Conservation (phyloP, 2,329 filamentous ascomycete species). For the Beauveria brongniartii region DNA sequence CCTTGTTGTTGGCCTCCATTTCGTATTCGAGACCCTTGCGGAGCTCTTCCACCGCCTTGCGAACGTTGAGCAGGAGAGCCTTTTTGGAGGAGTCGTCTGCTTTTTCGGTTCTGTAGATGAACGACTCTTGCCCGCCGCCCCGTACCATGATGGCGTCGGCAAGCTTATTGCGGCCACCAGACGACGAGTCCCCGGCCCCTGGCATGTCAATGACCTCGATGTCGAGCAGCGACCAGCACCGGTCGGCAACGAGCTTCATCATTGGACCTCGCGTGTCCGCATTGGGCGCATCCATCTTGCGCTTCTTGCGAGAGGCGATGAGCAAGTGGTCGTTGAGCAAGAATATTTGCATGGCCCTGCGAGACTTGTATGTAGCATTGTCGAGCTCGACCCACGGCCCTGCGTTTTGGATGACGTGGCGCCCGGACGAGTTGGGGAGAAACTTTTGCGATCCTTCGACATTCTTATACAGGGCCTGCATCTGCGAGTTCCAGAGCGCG, state of each 20-base stretch:
- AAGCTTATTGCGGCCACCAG: slow-evolving; percentile 50
- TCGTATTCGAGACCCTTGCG: slow-evolving; percentile 79
- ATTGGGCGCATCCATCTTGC: slow-evolving; percentile 62
- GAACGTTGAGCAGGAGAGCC: slow-evolving; percentile 75
- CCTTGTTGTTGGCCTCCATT: slow-evolving; percentile 77
- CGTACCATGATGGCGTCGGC: slow-evolving; percentile 86
- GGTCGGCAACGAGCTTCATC: slow-evolving; percentile 81
- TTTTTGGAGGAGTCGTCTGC: slow-evolving; percentile 71
- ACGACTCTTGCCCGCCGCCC: slow-evolving; percentile 77
- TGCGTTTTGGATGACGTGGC: slow-evolving; percentile 89
- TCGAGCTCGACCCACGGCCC: slow-evolving; percentile 93
- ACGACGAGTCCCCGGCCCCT: slow-evolving; percentile 51
- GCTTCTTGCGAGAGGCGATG: slow-evolving; percentile 86
- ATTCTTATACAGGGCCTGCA: slow-evolving; percentile 80
- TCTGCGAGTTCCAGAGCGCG: slow-evolving; percentile 60
- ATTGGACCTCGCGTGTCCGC: slow-evolving; percentile 43
- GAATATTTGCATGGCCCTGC: slow-evolving; percentile 82
- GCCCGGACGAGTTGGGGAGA: slow-evolving; percentile 78
- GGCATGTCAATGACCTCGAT: slow-evolving; percentile 88
- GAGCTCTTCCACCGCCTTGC: slow-evolving; percentile 87
- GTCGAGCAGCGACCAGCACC: slow-evolving; percentile 89
- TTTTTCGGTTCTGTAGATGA: slow-evolving; percentile 88
- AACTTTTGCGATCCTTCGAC: slow-evolving; percentile 99
- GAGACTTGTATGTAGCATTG: slow-evolving; percentile 92
- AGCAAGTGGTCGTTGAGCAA: slow-evolving; percentile 91